Conservation (phyloP, 129 eudicot species). For the Centaurea solstitialis region DNA sequence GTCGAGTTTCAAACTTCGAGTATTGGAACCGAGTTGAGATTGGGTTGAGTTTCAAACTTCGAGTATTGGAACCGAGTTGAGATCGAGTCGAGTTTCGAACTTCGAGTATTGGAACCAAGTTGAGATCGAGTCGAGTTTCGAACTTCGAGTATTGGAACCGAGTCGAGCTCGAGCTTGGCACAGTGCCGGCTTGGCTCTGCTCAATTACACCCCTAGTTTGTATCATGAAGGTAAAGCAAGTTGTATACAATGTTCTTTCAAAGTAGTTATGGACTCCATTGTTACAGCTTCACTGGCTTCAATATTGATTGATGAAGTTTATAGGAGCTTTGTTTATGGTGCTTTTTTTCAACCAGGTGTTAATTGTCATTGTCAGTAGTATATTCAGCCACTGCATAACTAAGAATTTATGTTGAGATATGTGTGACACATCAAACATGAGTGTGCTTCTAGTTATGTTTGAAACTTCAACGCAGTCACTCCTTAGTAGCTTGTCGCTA, state of each 20-base stretch:
- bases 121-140: too few species aligned
- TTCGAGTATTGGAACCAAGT: too few species aligned
- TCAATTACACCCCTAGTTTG: background rate
- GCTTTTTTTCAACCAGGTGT: background rate
- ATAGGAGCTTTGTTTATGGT: background rate
- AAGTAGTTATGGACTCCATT: background rate
- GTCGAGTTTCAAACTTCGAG: too few species aligned
- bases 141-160: too few species aligned
- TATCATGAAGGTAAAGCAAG: background rate
- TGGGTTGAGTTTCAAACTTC: too few species aligned
- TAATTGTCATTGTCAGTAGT: background rate
- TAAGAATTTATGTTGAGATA: background rate
- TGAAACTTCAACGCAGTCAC: background rate
- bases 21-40: too few species aligned
- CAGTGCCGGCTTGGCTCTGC: too few species aligned
- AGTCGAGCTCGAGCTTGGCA: too few species aligned
- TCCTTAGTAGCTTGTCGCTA: background rate
- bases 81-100: too few species aligned
- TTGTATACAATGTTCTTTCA: background rate
- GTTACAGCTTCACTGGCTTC: background rate
- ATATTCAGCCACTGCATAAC: background rate
- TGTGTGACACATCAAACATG: background rate
- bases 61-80: too few species aligned
- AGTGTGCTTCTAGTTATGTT: background rate
- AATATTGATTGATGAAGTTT: background rate